Conservation (phyloP, 345 rosid species). For the Salix caprea region DNA sequence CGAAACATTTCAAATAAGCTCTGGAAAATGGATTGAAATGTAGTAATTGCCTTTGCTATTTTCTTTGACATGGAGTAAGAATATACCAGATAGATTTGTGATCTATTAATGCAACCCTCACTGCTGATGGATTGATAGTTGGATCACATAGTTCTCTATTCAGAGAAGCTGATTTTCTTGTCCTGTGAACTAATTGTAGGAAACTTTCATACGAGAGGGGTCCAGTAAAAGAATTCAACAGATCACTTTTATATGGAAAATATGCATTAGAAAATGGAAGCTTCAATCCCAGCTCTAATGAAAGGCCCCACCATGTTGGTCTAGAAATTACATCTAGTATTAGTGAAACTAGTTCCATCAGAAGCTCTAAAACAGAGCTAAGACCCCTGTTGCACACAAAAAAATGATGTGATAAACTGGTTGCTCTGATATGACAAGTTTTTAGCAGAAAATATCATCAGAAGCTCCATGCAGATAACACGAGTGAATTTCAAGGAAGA, state of each 20-base stretch:
- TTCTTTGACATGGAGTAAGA: neutral
- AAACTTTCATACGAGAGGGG: constrained; percentile 42
- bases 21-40: neutral
- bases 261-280: constrained; percentile 65
- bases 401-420: constrained; percentile 1
- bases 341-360: constrained; percentile 45
- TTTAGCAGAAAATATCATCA: neutral
- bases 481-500: neutral
- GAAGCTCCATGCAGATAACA: constrained; percentile 2
- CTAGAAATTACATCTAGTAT: constrained; percentile 50
- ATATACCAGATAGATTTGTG: constrained; percentile 63
- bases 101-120: constrained; percentile 33
- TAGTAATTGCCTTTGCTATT: neutral
- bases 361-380: constrained; percentile 47
- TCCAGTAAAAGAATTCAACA: constrained; percentile 48
- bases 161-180: constrained; percentile 18
- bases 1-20: constrained; percentile 10
- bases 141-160: constrained; percentile 17
- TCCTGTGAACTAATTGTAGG: constrained; percentile 36
- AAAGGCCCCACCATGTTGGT: constrained; percentile 66
- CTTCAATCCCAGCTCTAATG: constrained; percentile 49
- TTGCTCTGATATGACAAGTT: neutral
- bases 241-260: constrained; percentile 43
- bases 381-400: constrained; percentile 56
- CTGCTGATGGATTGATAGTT: constrained; percentile 20